Percentiles rank a stretch among this genome's conserved stretches.
phyloP scores from a whole-genome alignment of 2,329 filamentous ascomycete species.

The Orbilia ellipsospora region DNA sequence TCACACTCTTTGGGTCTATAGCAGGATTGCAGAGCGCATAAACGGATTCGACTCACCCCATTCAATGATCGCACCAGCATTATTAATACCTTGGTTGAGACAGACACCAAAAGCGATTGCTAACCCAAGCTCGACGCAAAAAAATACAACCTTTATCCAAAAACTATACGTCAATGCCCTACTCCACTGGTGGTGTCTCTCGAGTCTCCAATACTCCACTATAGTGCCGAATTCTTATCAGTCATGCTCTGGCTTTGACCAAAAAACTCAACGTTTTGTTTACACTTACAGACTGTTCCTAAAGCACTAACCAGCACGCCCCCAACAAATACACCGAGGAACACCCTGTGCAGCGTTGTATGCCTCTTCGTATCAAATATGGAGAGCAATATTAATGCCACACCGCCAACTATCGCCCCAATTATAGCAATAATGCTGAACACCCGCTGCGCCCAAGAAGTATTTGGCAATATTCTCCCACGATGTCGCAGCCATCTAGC shows the following conservation, averaged over 20 bases:
- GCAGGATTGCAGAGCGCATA: too few relatives aligned
- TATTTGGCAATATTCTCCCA: constrained; percentile 80
- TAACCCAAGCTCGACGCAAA: constrained; percentile 80
- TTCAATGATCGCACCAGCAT: constrained; percentile 81
- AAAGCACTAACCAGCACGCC: constrained; percentile 84
- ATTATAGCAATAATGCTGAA: constrained; percentile 71
- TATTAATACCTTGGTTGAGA: constrained; percentile 66
- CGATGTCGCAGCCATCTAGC: constrained; percentile 88
- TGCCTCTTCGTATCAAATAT: constrained; percentile 86
- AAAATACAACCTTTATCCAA: constrained; percentile 86
- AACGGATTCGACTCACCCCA: constrained; percentile 65
- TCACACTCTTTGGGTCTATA: too few relatives aligned
- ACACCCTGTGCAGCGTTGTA: constrained; percentile 75
- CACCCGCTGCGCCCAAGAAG: constrained; percentile 61
- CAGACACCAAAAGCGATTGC: constrained; percentile 73
- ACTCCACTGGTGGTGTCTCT: constrained; percentile 74
- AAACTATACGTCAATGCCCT: constrained; percentile 80
- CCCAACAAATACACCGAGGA: constrained; percentile 83
- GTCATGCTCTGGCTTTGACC: too few relatives aligned
- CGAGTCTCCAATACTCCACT: constrained; percentile 58
- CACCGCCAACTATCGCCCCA: constrained; percentile 76
- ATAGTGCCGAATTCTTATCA: constrained; percentile 18
- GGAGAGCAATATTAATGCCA: constrained; percentile 81
- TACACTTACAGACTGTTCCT: constrained; percentile 22
- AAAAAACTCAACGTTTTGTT: too few relatives aligned